A percentile compares a stretch with the other conserved stretches of the same genome.
Evolutionary conservation across 75 land plant species (phyloP).

Genomic region (Larix kaempferi): DNA sequence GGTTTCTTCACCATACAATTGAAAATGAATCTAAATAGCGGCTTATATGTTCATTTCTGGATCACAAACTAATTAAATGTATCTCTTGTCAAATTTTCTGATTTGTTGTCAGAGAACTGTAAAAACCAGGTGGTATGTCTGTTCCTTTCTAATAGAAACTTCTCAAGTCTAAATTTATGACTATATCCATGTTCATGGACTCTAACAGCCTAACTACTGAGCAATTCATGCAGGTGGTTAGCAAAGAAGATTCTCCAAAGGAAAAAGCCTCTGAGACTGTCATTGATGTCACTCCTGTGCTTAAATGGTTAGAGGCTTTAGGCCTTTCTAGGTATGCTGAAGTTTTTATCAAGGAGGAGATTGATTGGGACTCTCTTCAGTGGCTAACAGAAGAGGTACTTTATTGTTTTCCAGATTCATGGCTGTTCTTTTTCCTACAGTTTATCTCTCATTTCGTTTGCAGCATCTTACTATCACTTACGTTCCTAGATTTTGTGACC

Average conservation of each 20-base stretch:
- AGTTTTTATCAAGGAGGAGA: conserved; percentile 74
- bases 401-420: conserved; percentile 12
- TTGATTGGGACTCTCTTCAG: conserved; percentile 90
- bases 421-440: background rate
- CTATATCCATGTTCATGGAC: background rate
- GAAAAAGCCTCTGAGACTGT: background rate
- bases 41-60: background rate
- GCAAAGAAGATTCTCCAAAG: conserved; percentile 11
- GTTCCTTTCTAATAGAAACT: background rate
- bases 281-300: conserved; percentile 46
- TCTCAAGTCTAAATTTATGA: background rate
- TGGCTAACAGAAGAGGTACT: conserved; percentile 90
- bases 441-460: too few relatives aligned
- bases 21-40: background rate
- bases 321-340: conserved; percentile 76
- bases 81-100: background rate
- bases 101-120: background rate
- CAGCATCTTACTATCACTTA: too few relatives aligned
- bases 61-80: background rate
- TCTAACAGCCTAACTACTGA: background rate
- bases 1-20: background rate
- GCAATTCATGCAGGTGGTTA: conserved; percentile 13
- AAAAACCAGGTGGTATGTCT: background rate
- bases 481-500: too few relatives aligned
- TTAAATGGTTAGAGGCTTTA: conserved; percentile 52